Percentiles rank a stretch among this genome's conserved stretches.
These are phyloP conservation scores for Peribolospora baueri DNA, from an alignment of 768 basidiomycete genomes.

Conservation along the genomic window DNA sequence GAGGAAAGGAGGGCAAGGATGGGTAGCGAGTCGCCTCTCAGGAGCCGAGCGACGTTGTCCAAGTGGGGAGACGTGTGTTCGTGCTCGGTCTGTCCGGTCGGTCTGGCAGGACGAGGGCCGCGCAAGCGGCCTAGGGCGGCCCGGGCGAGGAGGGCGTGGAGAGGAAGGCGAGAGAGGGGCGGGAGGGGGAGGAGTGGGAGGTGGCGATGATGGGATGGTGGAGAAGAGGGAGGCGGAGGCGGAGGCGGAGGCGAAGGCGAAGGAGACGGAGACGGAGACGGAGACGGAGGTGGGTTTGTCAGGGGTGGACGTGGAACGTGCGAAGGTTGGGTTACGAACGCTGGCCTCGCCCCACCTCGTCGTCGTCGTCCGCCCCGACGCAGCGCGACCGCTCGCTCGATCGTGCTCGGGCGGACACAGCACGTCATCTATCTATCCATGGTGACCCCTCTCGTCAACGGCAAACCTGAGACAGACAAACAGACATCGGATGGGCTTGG, in stretches of 20 bases:
- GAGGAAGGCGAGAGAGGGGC: not conserved
- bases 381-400: too few relatives aligned
- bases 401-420: too few relatives aligned
- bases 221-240: not conserved
- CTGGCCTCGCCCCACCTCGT: slow-evolving; percentile 1
- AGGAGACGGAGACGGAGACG: not conserved
- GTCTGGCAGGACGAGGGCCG: not conserved
- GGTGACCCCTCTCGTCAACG: too few relatives aligned
- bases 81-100: not conserved
- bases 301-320: not conserved
- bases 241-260: not conserved
- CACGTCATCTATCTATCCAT: too few relatives aligned
- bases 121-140: not conserved
- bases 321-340: not conserved
- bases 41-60: not conserved
- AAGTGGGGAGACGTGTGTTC: not conserved
- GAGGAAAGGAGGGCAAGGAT: slow-evolving; percentile 1
- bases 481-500: too few relatives aligned
- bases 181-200: not conserved
- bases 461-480: too few relatives aligned
- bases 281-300: not conserved
- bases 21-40: slow-evolving; percentile 1
- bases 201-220: not conserved
- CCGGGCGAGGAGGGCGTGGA: not conserved
- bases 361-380: not conserved